Evolutionary conservation across 2,329 filamentous ascomycete species (phyloP).

Genomic region (Fusarium sp.): DNA sequence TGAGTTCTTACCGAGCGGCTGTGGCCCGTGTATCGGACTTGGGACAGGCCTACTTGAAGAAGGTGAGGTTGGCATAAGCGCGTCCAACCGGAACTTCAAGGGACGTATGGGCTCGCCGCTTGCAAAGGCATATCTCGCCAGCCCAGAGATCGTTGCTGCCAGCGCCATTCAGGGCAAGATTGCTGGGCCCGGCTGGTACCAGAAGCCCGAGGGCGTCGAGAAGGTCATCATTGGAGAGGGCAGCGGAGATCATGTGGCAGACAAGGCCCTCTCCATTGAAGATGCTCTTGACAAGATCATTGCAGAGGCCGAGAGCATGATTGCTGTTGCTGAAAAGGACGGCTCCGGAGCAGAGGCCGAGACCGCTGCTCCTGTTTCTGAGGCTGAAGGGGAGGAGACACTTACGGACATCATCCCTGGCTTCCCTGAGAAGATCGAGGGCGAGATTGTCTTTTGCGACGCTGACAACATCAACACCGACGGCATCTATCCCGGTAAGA

Average conservation of each 20-base stretch:
- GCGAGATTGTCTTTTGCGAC: constrained; percentile 81
- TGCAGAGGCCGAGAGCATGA: constrained; percentile 73
- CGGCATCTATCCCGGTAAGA: constrained; percentile 86
- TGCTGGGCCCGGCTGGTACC: constrained; percentile 81
- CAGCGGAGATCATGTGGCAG: constrained; percentile 71
- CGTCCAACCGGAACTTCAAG: constrained; percentile 90
- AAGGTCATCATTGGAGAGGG: constrained; percentile 80
- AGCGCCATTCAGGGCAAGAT: constrained; percentile 82
- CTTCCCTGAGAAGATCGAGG: constrained; percentile 84
- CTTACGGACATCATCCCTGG: constrained; percentile 82
- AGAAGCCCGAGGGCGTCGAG: constrained; percentile 74
- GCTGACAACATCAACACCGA: constrained; percentile 79
- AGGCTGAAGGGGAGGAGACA: constrained; percentile 49
- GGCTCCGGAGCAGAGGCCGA: neutral
- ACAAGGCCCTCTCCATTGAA: constrained; percentile 74
- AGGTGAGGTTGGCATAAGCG: constrained; percentile 88
- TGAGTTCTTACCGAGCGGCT: constrained; percentile 75
- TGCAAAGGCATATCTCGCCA: constrained; percentile 87
- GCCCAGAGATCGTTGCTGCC: constrained; percentile 91
- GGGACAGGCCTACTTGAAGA: constrained; percentile 82
- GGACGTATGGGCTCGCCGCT: constrained; percentile 78
- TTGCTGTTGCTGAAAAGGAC: constrained; percentile 65
- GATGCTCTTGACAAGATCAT: constrained; percentile 80
- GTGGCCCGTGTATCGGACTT: constrained; percentile 88
- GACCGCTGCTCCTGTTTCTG: neutral